A percentile compares a stretch with the other conserved stretches of the same genome.
phyloP scores from a whole-genome alignment of 495 filamentous ascomycete species.

The Neurospora sp. region DNA sequence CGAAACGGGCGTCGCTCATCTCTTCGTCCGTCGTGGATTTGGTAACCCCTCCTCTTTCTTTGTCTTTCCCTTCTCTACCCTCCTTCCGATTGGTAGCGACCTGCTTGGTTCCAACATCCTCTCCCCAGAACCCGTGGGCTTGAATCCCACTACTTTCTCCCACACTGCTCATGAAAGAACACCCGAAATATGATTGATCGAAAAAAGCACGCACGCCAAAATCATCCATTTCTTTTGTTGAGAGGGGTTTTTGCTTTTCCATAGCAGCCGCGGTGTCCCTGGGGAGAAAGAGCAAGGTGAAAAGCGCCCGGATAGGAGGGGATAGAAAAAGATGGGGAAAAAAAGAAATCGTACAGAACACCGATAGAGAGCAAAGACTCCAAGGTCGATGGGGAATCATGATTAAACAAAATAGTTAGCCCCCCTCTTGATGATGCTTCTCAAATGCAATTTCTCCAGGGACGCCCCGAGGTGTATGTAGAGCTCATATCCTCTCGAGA shows the following conservation, averaged over 20 bases:
- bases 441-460: conserved; percentile 13
- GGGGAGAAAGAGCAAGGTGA: not conserved
- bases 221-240: not conserved
- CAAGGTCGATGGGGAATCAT: conserved; percentile 14
- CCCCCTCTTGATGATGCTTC: conserved; percentile 9
- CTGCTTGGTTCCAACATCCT: not conserved
- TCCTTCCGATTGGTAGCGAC: not conserved
- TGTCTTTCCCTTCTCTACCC: not conserved
- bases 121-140: not conserved
- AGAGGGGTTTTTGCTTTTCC: not conserved
- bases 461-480: conserved; percentile 3
- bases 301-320: conserved; percentile 4
- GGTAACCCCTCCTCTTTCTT: not conserved
- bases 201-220: not conserved
- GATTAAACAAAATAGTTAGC: conserved; percentile 33
- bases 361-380: conserved; percentile 14
- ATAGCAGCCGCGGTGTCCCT: not conserved
- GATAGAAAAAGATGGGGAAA: conserved; percentile 9
- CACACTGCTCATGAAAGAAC: not conserved
- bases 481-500: conserved; percentile 1
- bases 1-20: not conserved
- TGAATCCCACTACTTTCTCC: not conserved
- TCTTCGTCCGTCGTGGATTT: conserved; percentile 2
- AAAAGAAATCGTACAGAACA: conserved; percentile 16
- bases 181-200: not conserved